phyloP scores from a whole-genome alignment of 345 rosid species.

The Punica granatum region DNA sequence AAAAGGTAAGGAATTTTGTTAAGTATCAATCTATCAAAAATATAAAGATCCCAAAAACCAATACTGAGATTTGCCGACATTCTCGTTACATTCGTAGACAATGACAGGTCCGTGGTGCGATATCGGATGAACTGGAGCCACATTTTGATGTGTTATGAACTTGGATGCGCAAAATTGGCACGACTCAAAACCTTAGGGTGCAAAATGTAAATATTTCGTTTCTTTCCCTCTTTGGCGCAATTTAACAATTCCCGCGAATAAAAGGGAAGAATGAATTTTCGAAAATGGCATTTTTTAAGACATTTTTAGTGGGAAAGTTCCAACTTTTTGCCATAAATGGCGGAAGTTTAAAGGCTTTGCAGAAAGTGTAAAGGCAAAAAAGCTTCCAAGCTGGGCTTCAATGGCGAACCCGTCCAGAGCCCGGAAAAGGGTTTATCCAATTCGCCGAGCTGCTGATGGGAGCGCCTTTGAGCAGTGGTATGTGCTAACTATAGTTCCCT shows the following conservation, averaged over 20 bases:
- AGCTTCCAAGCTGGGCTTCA: conserved; percentile 14
- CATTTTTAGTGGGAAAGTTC: neutral
- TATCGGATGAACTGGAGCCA: neutral
- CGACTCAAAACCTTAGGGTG: neutral
- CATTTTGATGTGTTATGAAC: neutral
- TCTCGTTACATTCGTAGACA: too few relatives aligned
- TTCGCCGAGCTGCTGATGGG: conserved; percentile 69
- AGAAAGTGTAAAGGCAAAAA: neutral
- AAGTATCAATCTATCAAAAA: too few relatives aligned
- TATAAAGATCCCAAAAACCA: too few relatives aligned
- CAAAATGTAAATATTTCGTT: neutral
- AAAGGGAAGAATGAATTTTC: neutral
- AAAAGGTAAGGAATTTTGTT: too few relatives aligned
- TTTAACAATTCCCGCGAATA: neutral
- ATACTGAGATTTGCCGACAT: too few relatives aligned
- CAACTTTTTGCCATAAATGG: neutral
- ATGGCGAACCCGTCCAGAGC: conserved; percentile 51
- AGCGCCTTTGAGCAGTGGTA: conserved; percentile 81
- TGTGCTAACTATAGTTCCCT: neutral
- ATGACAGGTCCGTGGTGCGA: too few relatives aligned
- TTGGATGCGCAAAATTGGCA: neutral
- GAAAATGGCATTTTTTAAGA: neutral
- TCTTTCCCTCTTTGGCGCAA: too few relatives aligned
- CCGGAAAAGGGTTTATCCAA: conserved; percentile 64
- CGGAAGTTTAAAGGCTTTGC: conserved; percentile 17